Conservation (phyloP, 305 asterid species). For the Fraxinus velutina region DNA sequence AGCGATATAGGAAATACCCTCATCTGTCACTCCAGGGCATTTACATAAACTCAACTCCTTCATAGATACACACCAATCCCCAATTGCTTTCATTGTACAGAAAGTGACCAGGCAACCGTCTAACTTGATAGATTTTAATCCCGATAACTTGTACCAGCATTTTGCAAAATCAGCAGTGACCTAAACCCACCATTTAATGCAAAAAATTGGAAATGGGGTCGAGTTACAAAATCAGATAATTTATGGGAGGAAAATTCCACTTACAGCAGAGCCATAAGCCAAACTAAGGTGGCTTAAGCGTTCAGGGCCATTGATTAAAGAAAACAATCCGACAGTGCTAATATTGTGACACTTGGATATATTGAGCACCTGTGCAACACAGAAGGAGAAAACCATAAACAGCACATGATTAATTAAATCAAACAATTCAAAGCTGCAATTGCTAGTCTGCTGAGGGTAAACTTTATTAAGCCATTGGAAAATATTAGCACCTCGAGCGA, state of each 20-base stretch:
- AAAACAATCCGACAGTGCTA: slow-evolving; percentile 24
- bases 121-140: slow-evolving; percentile 26
- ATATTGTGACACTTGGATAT: slow-evolving; percentile 27
- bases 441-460: neutral
- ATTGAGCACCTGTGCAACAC: slow-evolving; percentile 26
- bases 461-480: neutral
- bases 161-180: slow-evolving; percentile 25
- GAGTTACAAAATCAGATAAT: neutral
- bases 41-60: slow-evolving; percentile 29
- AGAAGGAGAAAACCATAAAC: neutral
- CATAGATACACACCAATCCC: slow-evolving; percentile 23
- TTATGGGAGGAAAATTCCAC: neutral
- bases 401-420: neutral
- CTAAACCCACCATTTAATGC: slow-evolving; percentile 16
- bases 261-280: slow-evolving; percentile 24
- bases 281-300: slow-evolving; percentile 25
- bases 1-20: slow-evolving; percentile 28
- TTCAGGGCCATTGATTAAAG: slow-evolving; percentile 22
- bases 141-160: slow-evolving; percentile 19
- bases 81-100: slow-evolving; percentile 25
- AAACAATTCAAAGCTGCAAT: neutral
- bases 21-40: slow-evolving; percentile 34
- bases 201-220: neutral
- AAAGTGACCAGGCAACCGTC: slow-evolving; percentile 33
- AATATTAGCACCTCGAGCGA: slow-evolving; percentile 25